Percentiles rank a stretch among this genome's conserved stretches.
Evolutionary conservation across 2,329 filamentous ascomycete species (phyloP).

Genomic region (Talaromyces sp.): DNA sequence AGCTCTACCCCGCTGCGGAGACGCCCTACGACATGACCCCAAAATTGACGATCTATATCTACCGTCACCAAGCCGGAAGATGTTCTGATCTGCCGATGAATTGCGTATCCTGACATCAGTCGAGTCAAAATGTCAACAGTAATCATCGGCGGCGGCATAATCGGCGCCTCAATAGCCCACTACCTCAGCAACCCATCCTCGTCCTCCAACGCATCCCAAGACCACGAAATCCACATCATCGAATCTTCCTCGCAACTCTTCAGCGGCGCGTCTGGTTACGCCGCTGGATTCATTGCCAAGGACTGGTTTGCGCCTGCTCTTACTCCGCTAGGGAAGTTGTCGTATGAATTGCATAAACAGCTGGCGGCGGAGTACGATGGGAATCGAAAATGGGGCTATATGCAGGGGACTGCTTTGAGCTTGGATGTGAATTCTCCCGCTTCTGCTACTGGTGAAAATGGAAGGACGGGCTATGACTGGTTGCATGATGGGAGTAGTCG

Average conservation of each 20-base stretch:
- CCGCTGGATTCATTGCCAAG: conserved; percentile 66
- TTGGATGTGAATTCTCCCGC: conserved; percentile 36
- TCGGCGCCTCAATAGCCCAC: conserved; percentile 66
- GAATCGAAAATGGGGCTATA: conserved; percentile 54
- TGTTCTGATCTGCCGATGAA: background rate
- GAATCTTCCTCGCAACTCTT: conserved; percentile 60
- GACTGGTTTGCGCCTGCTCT: conserved; percentile 64
- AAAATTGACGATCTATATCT: background rate
- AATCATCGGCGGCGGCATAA: conserved; percentile 65
- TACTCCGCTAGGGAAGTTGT: conserved; percentile 58
- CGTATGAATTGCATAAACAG: conserved; percentile 62
- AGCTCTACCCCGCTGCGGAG: conserved; percentile 10
- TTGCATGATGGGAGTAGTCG: conserved; percentile 59
- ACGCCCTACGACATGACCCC: conserved; percentile 9
- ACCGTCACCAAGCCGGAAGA: background rate
- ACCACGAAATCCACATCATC: conserved; percentile 50
- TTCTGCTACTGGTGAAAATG: conserved; percentile 32
- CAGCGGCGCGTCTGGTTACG: conserved; percentile 66
- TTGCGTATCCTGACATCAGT: background rate
- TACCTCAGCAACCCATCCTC: conserved; percentile 53
- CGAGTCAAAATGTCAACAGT: conserved; percentile 46
- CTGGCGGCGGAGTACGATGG: conserved; percentile 60
- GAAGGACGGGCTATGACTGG: conserved; percentile 59
- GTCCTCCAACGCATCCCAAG: conserved; percentile 10
- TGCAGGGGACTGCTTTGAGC: conserved; percentile 55